Percentiles rank a stretch among this genome's conserved stretches.
Conservation (phyloP, 257 asterid genomes). For the Solanum rostratum region DNA sequence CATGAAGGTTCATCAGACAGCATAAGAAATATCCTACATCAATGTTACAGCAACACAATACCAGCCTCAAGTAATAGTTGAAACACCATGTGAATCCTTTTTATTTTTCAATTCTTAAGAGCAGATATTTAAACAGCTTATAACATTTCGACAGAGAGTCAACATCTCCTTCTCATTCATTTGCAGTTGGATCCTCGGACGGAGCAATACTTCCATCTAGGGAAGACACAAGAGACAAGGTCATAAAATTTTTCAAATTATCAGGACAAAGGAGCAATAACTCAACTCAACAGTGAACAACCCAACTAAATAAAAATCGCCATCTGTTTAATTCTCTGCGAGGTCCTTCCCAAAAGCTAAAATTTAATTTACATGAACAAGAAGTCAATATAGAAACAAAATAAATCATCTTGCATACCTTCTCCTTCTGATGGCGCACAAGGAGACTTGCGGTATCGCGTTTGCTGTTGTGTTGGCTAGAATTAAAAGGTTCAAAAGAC, state of each 20-base stretch:
- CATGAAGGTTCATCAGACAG: constrained; percentile 10
- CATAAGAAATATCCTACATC: constrained; percentile 16
- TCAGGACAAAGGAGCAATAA: not conserved
- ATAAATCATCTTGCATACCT: constrained; percentile 36
- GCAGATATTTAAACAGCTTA: not conserved
- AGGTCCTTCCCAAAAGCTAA: not conserved
- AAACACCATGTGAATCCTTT: not conserved
- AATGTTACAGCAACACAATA: constrained; percentile 5
- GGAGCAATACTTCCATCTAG: constrained; percentile 50
- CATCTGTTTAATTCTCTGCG: not conserved
- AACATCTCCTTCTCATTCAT: constrained; percentile 27
- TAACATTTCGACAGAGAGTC: not conserved
- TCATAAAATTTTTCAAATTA: not conserved
- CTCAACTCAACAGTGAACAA: not conserved
- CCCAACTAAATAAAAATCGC: not conserved
- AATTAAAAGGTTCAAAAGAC: constrained; percentile 9
- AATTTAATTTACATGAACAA: not conserved
- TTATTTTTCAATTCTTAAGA: not conserved
- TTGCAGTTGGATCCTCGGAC: constrained; percentile 36
- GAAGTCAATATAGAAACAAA: not conserved
- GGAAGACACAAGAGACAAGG: not conserved
- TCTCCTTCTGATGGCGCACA: constrained; percentile 89
- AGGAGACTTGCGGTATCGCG: constrained; percentile 86
- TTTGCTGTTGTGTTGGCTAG: constrained; percentile 92
- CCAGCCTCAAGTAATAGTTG: not conserved